phyloP scores from a whole-genome alignment of 768 basidiomycete genomes.

The Naganishia vaughanmartiniae region DNA sequence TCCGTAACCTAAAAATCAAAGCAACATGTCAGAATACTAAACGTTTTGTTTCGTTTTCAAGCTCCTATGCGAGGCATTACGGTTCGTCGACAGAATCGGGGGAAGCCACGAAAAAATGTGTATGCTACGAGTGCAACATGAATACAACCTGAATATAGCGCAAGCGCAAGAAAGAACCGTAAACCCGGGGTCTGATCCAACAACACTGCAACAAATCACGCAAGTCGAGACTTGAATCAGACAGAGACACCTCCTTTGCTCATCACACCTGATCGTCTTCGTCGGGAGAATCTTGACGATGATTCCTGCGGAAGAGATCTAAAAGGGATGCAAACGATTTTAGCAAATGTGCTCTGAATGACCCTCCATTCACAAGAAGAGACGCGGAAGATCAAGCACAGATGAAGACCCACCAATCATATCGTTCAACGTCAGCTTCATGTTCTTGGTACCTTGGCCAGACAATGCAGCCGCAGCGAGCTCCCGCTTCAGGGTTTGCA shows the following conservation, averaged over 20 bases:
- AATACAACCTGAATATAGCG: background rate
- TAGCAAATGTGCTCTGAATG: background rate
- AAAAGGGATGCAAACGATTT: background rate
- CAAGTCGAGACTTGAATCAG: background rate
- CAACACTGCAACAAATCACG: background rate
- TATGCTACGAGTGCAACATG: background rate
- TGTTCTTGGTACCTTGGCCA: constrained; percentile 82
- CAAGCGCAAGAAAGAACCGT: too few species aligned
- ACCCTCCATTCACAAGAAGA: background rate
- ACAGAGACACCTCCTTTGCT: background rate
- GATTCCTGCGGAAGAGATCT: constrained; percentile 19
- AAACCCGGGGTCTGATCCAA: too few species aligned
- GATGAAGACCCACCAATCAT: constrained; percentile 59
- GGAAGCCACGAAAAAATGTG: background rate
- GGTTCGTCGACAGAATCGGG: too few species aligned
- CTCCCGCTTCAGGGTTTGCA: constrained; percentile 89
- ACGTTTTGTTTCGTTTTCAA: too few species aligned
- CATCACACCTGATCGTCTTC: background rate
- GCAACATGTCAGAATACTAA: too few species aligned
- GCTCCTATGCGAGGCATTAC: too few species aligned
- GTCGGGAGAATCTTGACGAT: constrained; percentile 4
- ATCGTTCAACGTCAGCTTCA: constrained; percentile 74
- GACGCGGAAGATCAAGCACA: background rate
- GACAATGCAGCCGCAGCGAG: constrained; percentile 79
- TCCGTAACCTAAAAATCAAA: too few species aligned